Evolutionary conservation across 208 protist species (phyloP).

Genomic region (Acanthamoeba triangularis): DNA sequence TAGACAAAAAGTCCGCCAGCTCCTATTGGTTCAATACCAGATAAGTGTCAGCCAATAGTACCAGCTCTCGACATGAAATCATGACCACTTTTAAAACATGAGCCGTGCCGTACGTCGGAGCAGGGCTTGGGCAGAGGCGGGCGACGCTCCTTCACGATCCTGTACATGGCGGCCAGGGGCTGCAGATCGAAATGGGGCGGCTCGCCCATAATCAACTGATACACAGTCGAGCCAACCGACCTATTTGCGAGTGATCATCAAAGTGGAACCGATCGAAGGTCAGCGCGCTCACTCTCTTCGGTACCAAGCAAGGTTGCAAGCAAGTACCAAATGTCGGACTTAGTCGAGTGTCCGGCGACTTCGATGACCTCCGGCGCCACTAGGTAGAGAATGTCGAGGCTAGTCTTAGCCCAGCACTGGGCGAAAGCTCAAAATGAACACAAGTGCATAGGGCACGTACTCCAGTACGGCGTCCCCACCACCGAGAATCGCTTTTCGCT

Average conservation of each 20-base stretch:
- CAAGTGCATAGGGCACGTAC: conserved; percentile 76
- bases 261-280: neutral
- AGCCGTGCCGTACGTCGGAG: conserved; percentile 80
- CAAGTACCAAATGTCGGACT: conserved; percentile 93
- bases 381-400: conserved; percentile 41
- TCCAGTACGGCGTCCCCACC: conserved; percentile 95
- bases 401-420: neutral
- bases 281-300: too few species aligned
- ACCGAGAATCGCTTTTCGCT: conserved; percentile 82
- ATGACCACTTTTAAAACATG: too few species aligned
- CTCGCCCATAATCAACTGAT: conserved; percentile 94
- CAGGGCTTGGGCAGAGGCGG: conserved; percentile 92
- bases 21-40: neutral
- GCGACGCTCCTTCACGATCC: conserved; percentile 93
- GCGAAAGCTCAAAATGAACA: too few species aligned
- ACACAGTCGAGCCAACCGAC: conserved; percentile 92
- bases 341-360: conserved; percentile 89
- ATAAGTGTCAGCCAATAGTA: neutral
- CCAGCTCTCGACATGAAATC: neutral
- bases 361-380: conserved; percentile 95
- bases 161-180: conserved; percentile 93
- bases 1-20: conserved; percentile 90
- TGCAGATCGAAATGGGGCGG: conserved; percentile 95
- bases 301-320: too few species aligned
- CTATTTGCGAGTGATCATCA: too few species aligned